A percentile compares a stretch with the other conserved stretches of the same genome.
phyloP scores from a whole-genome alignment of 1,284 basidiomycete genomes.

The Boletus semigastroideus region DNA sequence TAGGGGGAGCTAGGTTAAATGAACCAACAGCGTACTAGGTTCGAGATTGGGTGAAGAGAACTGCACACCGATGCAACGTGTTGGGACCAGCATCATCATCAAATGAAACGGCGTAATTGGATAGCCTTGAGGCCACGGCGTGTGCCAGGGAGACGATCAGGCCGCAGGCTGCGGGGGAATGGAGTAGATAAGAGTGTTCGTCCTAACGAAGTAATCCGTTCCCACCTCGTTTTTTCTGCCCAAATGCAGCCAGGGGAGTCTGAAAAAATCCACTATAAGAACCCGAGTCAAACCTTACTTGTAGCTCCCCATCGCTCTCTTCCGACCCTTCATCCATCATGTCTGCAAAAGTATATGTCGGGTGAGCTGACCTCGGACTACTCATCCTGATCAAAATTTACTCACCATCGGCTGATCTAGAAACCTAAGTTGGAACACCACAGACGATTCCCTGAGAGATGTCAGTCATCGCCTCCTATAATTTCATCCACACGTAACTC shows the following conservation, averaged over 20 bases:
- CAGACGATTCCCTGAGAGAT: conserved; percentile 77
- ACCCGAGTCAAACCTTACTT: conserved; percentile 24
- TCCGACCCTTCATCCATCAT: conserved; percentile 38
- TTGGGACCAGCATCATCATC: not conserved
- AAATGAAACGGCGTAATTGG: not conserved
- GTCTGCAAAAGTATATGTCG: conserved; percentile 80
- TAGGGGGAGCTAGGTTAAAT: not conserved
- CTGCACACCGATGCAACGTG: conserved; percentile 5
- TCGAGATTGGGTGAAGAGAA: not conserved
- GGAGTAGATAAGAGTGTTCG: conserved; percentile 16
- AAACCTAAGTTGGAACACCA: conserved; percentile 90
- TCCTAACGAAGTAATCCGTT: not conserved
- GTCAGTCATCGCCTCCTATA: conserved; percentile 59
- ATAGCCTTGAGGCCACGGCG: conserved; percentile 18
- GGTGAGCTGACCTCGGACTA: conserved; percentile 53
- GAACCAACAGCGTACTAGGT: not conserved
- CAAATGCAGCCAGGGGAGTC: conserved; percentile 35
- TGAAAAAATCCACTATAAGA: conserved; percentile 36
- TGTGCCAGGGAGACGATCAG: not conserved
- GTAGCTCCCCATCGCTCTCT: conserved; percentile 14
- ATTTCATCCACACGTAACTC: conserved; percentile 30
- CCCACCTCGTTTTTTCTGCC: conserved; percentile 12
- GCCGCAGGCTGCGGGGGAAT: not conserved
- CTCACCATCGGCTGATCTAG: conserved; percentile 38
- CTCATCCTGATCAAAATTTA: conserved; percentile 24